Conservation (phyloP, 208 protist species). For the Perkinsela sp. region DNA sequence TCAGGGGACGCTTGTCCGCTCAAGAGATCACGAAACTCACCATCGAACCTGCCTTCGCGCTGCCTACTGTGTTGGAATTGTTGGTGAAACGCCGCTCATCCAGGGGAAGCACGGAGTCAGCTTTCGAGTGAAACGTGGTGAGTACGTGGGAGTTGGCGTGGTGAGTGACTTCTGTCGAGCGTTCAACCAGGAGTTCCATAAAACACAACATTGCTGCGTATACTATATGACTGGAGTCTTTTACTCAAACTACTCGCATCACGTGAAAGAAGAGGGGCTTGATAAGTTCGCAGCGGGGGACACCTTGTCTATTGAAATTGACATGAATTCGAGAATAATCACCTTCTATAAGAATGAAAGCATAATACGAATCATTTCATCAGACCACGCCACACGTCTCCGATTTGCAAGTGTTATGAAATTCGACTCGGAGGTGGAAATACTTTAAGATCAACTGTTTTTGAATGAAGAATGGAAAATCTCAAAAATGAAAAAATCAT, state of each 20-base stretch:
- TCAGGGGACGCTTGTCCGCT: constrained; percentile 11
- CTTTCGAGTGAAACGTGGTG: constrained; percentile 25
- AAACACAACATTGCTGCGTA: constrained; percentile 40
- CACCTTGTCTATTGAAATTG: constrained; percentile 28
- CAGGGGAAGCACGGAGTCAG: constrained; percentile 40
- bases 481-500: too few relatives aligned
- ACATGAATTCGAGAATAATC: constrained; percentile 40
- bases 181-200: constrained; percentile 55
- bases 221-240: constrained; percentile 73
- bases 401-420: not conserved
- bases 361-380: not conserved
- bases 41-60: constrained; percentile 39
- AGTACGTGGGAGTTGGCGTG: constrained; percentile 60
- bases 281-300: constrained; percentile 28
- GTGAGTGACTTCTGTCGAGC: constrained; percentile 36
- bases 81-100: constrained; percentile 33
- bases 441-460: too few relatives aligned
- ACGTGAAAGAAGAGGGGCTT: constrained; percentile 52
- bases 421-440: not conserved
- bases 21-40: constrained; percentile 27
- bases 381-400: not conserved
- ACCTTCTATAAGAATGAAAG: not conserved
- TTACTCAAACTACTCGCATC: constrained; percentile 56
- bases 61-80: constrained; percentile 33
- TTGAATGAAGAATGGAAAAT: too few relatives aligned